phyloP scores from a whole-genome alignment of 495 filamentous ascomycete species.

The Penicillium parvum region DNA sequence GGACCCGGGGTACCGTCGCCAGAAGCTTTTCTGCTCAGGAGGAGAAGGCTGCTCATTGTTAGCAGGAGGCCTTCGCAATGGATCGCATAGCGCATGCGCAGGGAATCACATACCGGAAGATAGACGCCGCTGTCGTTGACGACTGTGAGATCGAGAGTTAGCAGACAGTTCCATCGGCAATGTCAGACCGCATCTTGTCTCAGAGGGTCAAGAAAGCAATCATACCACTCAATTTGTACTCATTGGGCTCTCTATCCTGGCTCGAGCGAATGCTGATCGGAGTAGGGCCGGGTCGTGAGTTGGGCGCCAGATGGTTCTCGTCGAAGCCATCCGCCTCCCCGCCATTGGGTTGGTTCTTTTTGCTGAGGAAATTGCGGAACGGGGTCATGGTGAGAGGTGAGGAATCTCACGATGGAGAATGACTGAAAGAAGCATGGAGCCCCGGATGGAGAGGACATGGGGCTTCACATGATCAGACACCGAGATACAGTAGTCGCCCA shows the following conservation, averaged over 20 bases:
- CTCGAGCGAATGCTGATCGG: conserved; percentile 59
- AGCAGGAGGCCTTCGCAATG: conserved; percentile 8
- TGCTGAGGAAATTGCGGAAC: conserved; percentile 71
- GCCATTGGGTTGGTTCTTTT: conserved; percentile 50
- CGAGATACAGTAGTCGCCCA: no score
- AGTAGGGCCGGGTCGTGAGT: conserved; percentile 26
- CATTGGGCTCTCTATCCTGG: conserved; percentile 56
- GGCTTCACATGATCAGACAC: conserved; percentile 7
- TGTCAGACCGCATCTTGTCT: neutral
- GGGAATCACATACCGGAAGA: conserved; percentile 65
- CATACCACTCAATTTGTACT: conserved; percentile 83
- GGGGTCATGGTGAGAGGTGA: conserved; percentile 45
- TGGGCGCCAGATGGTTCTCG: conserved; percentile 51
- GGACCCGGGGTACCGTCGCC: conserved; percentile 67
- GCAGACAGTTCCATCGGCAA: neutral
- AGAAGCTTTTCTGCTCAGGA: conserved; percentile 77
- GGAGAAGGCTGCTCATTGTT: conserved; percentile 69
- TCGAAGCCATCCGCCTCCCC: conserved; percentile 36
- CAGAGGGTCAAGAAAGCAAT: neutral
- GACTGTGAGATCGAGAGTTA: conserved; percentile 48
- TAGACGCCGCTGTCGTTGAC: conserved; percentile 97
- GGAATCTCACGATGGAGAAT: neutral
- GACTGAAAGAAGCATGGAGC: no score
- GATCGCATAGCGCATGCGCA: conserved; percentile 4
- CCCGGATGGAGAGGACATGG: neutral